A percentile compares a stretch with the other conserved stretches of the same genome.
These are phyloP conservation scores for Aspergillus fischeri DNA, from an alignment of 2,329 filamentous ascomycete genomes.

Conservation along the genomic window DNA sequence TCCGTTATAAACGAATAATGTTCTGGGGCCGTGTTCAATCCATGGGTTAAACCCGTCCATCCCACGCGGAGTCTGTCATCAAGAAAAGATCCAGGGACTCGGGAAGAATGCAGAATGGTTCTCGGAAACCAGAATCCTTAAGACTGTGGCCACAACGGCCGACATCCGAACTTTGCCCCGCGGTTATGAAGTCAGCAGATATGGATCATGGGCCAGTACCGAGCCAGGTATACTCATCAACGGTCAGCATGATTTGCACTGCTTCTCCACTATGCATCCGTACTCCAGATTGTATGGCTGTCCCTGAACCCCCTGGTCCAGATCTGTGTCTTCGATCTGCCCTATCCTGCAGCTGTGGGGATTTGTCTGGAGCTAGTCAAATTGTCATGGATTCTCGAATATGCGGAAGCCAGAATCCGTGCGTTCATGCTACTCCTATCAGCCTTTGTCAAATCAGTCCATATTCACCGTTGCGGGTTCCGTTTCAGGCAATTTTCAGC, in stretches of 20 bases:
- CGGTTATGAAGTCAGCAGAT: not conserved
- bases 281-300: constrained; percentile 1
- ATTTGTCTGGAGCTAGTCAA: constrained; percentile 2
- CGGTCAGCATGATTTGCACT: constrained; percentile 4
- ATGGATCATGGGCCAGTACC: too few relatives aligned
- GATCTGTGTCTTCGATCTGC: constrained; percentile 7
- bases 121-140: constrained; percentile 26
- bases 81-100: too few relatives aligned
- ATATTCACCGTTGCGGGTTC: not conserved
- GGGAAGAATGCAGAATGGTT: not conserved
- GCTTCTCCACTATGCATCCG: constrained; percentile 1
- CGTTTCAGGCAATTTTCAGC: not conserved
- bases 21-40: too few relatives aligned
- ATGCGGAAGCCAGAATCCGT: constrained; percentile 33
- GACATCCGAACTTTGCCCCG: not conserved
- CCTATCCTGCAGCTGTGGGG: constrained; percentile 4
- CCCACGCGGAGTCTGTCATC: not conserved
- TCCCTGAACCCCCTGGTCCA: not conserved
- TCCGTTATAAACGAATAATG: not conserved
- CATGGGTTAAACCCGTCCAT: not conserved
- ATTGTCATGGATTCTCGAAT: constrained; percentile 8
- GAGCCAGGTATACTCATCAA: not conserved
- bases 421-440: not conserved
- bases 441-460: not conserved
- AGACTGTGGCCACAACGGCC: not conserved